Conservation (phyloP, 2,329 filamentous ascomycete genomes). For the Penicillium sp. region DNA sequence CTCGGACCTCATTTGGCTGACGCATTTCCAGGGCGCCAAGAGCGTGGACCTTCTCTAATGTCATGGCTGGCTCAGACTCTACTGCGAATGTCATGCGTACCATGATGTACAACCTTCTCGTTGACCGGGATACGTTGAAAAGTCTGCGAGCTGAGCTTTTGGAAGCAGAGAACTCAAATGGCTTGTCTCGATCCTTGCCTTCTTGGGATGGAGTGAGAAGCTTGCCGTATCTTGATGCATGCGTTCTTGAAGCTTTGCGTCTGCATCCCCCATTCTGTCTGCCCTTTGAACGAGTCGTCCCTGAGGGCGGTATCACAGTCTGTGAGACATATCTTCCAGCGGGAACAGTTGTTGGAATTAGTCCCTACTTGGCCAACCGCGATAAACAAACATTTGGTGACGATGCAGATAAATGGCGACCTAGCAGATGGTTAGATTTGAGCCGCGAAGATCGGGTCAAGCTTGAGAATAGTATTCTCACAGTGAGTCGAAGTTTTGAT, state of each 20-base stretch:
- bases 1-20: no score
- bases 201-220: conserved; percentile 22
- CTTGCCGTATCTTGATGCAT: conserved; percentile 52
- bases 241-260: conserved; percentile 52
- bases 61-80: conserved; percentile 34
- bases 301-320: conserved; percentile 1
- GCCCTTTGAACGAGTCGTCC: conserved; percentile 19
- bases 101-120: no score
- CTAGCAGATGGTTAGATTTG: conserved; percentile 22
- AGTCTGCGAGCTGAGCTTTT: conserved; percentile 22
- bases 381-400: conserved; percentile 19
- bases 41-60: conserved; percentile 37
- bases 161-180: not conserved
- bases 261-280: conserved; percentile 35
- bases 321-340: conserved; percentile 6
- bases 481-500: conserved; percentile 14
- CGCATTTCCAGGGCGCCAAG: no score
- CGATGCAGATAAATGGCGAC: conserved; percentile 23
- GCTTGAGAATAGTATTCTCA: conserved; percentile 19
- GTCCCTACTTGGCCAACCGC: conserved; percentile 18
- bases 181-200: not conserved
- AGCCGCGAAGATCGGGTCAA: conserved; percentile 1
- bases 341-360: conserved; percentile 12
- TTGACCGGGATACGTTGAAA: conserved; percentile 19
- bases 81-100: conserved; percentile 27